Evolutionary conservation across 2,329 filamentous ascomycete species (phyloP), one percentile per base, ranked within the genome.

Genomic region (Chaetothyriales sp.): DNA sequence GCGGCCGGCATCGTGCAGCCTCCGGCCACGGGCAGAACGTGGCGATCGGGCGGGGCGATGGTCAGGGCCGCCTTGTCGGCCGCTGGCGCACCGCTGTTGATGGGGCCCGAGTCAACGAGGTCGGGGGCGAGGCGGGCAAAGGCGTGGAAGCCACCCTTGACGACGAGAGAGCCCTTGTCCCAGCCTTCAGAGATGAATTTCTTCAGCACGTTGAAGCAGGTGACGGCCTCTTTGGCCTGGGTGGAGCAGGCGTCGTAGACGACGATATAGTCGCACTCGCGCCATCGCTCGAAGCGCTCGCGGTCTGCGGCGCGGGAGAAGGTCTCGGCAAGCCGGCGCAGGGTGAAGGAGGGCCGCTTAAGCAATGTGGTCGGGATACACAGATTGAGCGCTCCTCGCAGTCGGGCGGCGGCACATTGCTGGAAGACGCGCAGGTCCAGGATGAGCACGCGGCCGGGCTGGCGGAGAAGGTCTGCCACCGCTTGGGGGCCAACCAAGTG

Each of bases 321-420:
- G 0, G 88, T 95, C 55, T 89, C 85, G 58, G 86, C 81, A 29
- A 98, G 73, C 64, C 94, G 95, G 56, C 89, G 77, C 10, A 94
- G 78, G 60, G 90, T 90, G 68, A 94, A 97, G 0, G 89, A 94
- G 0, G 87, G 83, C 48, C 92, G 77, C 68, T 97, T 97, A 18
- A 98, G 70, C 13, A 98, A 72, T 0, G 90, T 97, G 0, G 92
- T 97, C 0, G 92, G 92, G 55, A 97, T 94, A 64, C 92, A 97
- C 4, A 98, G 73, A 64, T 94, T 97, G 29, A 98, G 70, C 0
- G 90, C 87, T n/a, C 83, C 83, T 48, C 75, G 71, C 51, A 97
- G 85, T 28, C 86, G 81, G 19, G 85, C 82, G 46, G 79, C 75
- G 0, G 82, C 77, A 63, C 85, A 95, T 58, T 90, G 87, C 18